A percentile compares a stretch with the other conserved stretches of the same genome.
Evolutionary conservation across 306 rosid genomes (phyloP).

Genomic region (Dalbergia oliveri): DNA sequence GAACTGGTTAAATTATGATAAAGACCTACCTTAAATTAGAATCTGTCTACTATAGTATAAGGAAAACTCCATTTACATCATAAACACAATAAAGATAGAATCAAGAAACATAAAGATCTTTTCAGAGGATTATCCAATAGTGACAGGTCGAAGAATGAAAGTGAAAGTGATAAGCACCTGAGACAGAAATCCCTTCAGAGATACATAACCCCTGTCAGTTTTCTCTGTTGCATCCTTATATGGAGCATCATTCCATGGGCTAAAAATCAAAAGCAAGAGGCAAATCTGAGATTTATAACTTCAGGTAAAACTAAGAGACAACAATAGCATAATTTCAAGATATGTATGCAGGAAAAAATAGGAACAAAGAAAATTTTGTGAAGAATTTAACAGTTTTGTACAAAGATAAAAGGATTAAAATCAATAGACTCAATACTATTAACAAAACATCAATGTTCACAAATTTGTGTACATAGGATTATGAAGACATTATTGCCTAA

Average conservation of each 20-base stretch:
- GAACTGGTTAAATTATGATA: constrained; percentile 27
- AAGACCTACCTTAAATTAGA: constrained; percentile 26
- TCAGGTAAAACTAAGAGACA: constrained; percentile 37
- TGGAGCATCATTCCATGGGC: constrained; percentile 85
- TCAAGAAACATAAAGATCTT: constrained; percentile 10
- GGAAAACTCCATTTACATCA: constrained; percentile 14
- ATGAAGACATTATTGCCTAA: background rate
- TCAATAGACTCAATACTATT: background rate
- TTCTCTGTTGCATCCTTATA: constrained; percentile 75
- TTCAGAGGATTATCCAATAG: constrained; percentile 4
- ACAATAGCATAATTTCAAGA: constrained; percentile 26
- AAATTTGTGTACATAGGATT: constrained; percentile 14
- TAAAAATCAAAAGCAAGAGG: constrained; percentile 55
- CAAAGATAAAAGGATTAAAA: background rate
- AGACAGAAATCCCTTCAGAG: constrained; percentile 78
- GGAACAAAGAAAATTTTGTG: constrained; percentile 5
- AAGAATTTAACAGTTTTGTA: background rate
- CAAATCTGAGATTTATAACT: constrained; percentile 42
- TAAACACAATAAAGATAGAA: constrained; percentile 5
- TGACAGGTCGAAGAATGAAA: constrained; percentile 40
- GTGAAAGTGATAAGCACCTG: constrained; percentile 60
- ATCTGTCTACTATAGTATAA: background rate
- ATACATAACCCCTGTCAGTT: constrained; percentile 69
- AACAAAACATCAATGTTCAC: background rate
- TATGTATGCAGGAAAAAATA: background rate